Evolutionary conservation across 73 alveolate genomes (phyloP).

Genomic region (Uronychia setigera): DNA sequence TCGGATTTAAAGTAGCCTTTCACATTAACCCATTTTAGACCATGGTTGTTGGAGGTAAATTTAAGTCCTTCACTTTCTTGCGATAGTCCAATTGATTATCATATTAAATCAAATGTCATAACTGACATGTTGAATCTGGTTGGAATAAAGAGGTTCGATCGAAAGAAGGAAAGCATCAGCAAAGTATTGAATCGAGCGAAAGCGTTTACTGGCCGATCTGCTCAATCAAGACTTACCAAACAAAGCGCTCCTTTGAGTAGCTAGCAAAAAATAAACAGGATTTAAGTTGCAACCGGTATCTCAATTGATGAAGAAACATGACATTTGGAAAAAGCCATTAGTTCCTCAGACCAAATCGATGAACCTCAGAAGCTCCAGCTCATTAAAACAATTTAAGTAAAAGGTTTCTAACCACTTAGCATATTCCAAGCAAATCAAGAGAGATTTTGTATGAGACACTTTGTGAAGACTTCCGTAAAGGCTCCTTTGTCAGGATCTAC

Average conservation of each 20-base stretch:
- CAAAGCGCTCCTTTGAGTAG: neutral
- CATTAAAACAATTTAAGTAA: neutral
- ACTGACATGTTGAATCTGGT: conserved; percentile 52
- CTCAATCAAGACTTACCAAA: neutral
- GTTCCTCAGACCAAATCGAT: neutral
- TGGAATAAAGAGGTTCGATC: conserved; percentile 6
- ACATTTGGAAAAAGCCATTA: neutral
- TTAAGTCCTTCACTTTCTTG: conserved; percentile 80
- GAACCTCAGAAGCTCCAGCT: neutral
- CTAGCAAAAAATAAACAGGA: neutral
- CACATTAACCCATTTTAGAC: conserved; percentile 24
- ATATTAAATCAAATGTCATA: conserved; percentile 74
- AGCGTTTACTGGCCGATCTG: neutral
- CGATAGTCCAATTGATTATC: conserved; percentile 72
- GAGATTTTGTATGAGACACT: neutral
- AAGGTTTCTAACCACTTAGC: neutral
- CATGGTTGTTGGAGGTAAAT: conserved; percentile 93
- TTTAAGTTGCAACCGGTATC: neutral
- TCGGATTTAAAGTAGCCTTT: conserved; percentile 44
- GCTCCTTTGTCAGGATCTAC: conserved; percentile 38
- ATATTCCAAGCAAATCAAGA: neutral
- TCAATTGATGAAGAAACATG: neutral
- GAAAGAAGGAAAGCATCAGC: neutral
- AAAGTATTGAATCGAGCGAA: neutral
- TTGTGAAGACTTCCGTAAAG: conserved; percentile 7